Evolutionary conservation across 495 filamentous ascomycete species (phyloP).

Genomic region (Parathielavia appendiculata): DNA sequence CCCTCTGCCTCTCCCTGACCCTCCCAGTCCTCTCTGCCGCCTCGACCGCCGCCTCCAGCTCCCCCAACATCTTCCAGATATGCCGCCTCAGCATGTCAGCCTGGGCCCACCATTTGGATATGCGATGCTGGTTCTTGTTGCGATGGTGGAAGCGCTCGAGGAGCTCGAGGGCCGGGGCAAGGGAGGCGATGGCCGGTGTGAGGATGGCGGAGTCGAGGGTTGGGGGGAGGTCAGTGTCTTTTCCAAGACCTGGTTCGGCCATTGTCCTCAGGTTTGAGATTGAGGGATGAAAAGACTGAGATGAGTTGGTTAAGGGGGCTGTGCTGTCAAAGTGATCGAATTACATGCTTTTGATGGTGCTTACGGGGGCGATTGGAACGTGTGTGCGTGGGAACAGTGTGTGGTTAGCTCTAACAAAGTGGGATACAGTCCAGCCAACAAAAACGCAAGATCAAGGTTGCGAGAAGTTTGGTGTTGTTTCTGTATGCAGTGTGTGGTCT

Average conservation of each 20-base stretch:
- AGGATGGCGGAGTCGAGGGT: constrained; percentile 1
- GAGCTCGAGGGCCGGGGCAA: constrained; percentile 31
- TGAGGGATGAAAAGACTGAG: too few relatives aligned
- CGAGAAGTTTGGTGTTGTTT: too few relatives aligned
- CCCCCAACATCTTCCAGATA: constrained; percentile 47
- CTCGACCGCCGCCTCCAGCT: constrained; percentile 28
- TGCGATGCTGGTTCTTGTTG: constrained; percentile 76
- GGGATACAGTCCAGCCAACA: too few relatives aligned
- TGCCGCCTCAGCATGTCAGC: constrained; percentile 62
- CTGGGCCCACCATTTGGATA: constrained; percentile 67
- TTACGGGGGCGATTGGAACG: too few relatives aligned
- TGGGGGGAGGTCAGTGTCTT: not conserved
- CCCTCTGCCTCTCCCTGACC: constrained; percentile 9
- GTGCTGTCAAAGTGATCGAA: not conserved
- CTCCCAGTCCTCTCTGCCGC: constrained; percentile 9
- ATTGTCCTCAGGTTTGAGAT: not conserved
- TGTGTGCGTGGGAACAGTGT: too few relatives aligned
- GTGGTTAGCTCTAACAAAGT: too few relatives aligned
- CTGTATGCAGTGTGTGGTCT: too few relatives aligned
- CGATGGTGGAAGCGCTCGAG: constrained; percentile 67
- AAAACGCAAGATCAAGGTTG: too few relatives aligned
- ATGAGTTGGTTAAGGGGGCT: not conserved
- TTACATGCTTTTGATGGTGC: too few relatives aligned
- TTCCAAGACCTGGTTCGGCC: too few relatives aligned
- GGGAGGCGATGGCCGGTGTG: constrained; percentile 15